These are phyloP conservation scores for Nevesoporus exiguus DNA, from an alignment of 768 basidiomycete species.

Conservation along the genomic window DNA sequence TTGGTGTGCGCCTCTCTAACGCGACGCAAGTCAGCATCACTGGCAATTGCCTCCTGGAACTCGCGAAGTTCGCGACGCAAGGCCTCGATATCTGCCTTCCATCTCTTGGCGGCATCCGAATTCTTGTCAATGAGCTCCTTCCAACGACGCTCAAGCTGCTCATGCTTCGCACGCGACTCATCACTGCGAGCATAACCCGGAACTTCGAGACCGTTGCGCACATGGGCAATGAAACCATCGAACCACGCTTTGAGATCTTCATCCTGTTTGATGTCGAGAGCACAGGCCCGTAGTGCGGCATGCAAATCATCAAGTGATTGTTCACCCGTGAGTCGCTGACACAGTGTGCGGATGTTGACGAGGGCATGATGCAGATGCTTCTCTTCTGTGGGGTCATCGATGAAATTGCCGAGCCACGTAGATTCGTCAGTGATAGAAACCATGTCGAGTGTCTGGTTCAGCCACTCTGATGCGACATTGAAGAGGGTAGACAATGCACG, in stretches of 20 bases:
- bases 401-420: constrained; percentile 50
- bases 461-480: constrained; percentile 52
- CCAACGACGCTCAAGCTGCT: constrained; percentile 51
- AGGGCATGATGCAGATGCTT: constrained; percentile 58
- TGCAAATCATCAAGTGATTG: constrained; percentile 51
- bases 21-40: constrained; percentile 48
- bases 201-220: constrained; percentile 45
- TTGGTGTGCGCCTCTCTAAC: constrained; percentile 46
- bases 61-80: constrained; percentile 44
- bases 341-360: constrained; percentile 33
- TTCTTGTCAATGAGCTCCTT: constrained; percentile 43
- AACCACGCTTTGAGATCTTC: constrained; percentile 51
- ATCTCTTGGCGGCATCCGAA: constrained; percentile 42
- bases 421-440: constrained; percentile 42
- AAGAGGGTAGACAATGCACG: constrained; percentile 57
- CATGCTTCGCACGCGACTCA: constrained; percentile 37
- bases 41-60: constrained; percentile 43
- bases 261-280: constrained; percentile 52
- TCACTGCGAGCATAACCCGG: constrained; percentile 53
- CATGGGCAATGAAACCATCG: constrained; percentile 48
- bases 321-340: constrained; percentile 50
- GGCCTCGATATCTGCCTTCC: constrained; percentile 47
- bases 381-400: constrained; percentile 60
- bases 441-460: constrained; percentile 49
- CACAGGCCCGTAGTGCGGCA: constrained; percentile 39